phyloP scores from a whole-genome alignment of 106 monocot genomes.

The Dactylorhiza incarnata region DNA sequence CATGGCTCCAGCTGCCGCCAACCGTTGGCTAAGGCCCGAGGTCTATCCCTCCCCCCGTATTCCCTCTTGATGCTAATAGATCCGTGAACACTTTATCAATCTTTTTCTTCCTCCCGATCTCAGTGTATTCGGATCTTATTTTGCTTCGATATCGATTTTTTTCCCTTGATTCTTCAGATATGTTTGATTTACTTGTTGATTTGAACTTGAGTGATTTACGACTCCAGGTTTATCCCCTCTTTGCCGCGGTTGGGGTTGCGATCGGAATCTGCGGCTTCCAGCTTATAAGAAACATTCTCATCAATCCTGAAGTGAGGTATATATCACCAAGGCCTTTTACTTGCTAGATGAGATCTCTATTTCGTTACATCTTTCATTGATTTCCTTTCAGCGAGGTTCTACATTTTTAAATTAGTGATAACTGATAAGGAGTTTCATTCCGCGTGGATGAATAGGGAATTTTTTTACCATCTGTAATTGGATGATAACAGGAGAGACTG shows the following conservation, averaged over 20 bases:
- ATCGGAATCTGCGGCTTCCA: conserved; percentile 49
- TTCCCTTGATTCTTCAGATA: not conserved
- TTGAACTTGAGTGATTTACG: not conserved
- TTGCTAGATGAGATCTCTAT: not conserved
- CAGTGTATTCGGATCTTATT: not conserved
- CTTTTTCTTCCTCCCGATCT: not conserved
- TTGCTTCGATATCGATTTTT: not conserved
- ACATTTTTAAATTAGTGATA: too few species aligned
- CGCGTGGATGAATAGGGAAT: too few species aligned
- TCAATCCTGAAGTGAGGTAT: conserved; percentile 45
- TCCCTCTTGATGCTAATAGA: not conserved
- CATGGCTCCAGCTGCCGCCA: conserved; percentile 22
- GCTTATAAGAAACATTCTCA: conserved; percentile 40
- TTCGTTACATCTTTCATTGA: not conserved
- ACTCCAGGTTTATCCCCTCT: conserved; percentile 51
- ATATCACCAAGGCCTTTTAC: not conserved
- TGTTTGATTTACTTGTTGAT: not conserved
- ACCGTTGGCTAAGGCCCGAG: conserved; percentile 49
- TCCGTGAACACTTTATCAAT: not conserved
- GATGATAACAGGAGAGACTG: too few species aligned
- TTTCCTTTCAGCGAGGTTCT: too few species aligned
- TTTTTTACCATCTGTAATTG: too few species aligned
- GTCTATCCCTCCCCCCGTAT: conserved; percentile 2
- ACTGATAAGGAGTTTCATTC: too few species aligned
- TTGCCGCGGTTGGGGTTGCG: conserved; percentile 46